Evolutionary conservation across 1,139 yeast genomes (phyloP).

Genomic region (Yamadazyma dendronema): DNA sequence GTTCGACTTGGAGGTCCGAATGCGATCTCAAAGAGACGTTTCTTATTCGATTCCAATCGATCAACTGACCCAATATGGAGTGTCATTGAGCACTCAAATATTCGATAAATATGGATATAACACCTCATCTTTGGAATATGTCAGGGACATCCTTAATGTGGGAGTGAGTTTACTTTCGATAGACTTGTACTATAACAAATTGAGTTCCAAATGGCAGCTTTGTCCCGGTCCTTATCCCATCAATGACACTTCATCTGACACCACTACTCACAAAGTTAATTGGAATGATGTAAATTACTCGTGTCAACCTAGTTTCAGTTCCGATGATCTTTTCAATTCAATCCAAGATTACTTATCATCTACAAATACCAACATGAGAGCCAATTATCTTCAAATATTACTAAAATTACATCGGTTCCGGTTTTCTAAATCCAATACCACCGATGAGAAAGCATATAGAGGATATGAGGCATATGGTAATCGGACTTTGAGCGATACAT

Average conservation of each 20-base stretch:
- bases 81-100: constrained; percentile 48
- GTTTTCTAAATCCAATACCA: constrained; percentile 8
- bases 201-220: constrained; percentile 56
- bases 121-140: constrained; percentile 30
- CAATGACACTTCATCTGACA: constrained; percentile 23
- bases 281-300: constrained; percentile 29
- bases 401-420: constrained; percentile 33
- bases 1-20: constrained; percentile 28
- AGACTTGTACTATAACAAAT: constrained; percentile 68
- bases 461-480: constrained; percentile 23
- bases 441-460: constrained; percentile 5
- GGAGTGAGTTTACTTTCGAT: constrained; percentile 56
- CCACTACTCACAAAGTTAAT: constrained; percentile 14
- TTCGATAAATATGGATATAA: constrained; percentile 56
- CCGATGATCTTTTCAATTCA: constrained; percentile 34
- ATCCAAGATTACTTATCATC: constrained; percentile 37
- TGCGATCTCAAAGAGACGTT: constrained; percentile 70
- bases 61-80: constrained; percentile 57
- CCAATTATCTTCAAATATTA: constrained; percentile 53
- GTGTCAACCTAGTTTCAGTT: constrained; percentile 47
- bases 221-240: constrained; percentile 55
- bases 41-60: constrained; percentile 54
- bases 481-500: constrained; percentile 25
- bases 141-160: constrained; percentile 39
- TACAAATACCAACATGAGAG: constrained; percentile 58